phyloP scores from a whole-genome alignment of 2,329 filamentous ascomycete species.

The Arachnomyces sp. region DNA sequence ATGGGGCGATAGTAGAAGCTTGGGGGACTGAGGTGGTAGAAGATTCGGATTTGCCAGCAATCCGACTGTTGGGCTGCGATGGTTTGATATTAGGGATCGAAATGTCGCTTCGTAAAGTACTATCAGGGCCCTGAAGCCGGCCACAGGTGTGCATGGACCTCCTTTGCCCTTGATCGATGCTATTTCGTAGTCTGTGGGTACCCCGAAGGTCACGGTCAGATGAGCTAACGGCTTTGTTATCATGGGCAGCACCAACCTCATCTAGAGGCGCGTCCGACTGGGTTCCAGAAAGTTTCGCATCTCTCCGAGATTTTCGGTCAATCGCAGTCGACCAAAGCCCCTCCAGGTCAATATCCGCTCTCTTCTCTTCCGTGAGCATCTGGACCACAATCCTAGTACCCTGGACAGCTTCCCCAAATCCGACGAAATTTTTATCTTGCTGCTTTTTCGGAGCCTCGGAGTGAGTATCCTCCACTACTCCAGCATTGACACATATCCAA shows the following conservation, averaged over 20 bases:
- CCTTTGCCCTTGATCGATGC: slow-evolving; percentile 19
- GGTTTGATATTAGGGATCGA: not conserved
- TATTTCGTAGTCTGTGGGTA: slow-evolving; percentile 12
- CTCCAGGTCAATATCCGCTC: slow-evolving; percentile 59
- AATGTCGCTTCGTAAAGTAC: not conserved
- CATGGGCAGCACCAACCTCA: slow-evolving; percentile 18
- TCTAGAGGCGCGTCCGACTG: slow-evolving; percentile 14
- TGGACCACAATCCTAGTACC: slow-evolving; percentile 60
- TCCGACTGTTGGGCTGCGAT: slow-evolving; percentile 4
- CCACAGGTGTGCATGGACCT: slow-evolving; percentile 20
- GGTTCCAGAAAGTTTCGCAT: slow-evolving; percentile 25
- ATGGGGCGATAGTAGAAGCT: slow-evolving; percentile 11
- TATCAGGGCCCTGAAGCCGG: not conserved
- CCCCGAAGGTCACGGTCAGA: slow-evolving; percentile 16
- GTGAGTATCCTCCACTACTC: slow-evolving; percentile 52
- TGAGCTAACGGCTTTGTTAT: slow-evolving; percentile 12
- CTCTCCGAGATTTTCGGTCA: slow-evolving; percentile 31
- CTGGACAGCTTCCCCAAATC: slow-evolving; percentile 58
- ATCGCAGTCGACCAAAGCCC: slow-evolving; percentile 50
- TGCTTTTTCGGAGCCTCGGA: slow-evolving; percentile 20
- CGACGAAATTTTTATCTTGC: slow-evolving; percentile 47
- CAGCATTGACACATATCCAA: slow-evolving; percentile 92
- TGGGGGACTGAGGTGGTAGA: slow-evolving; percentile 8
- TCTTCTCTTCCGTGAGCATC: slow-evolving; percentile 63
- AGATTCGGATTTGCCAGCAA: slow-evolving; percentile 5